Conservation (phyloP, 345 rosid species). For the Ceriops tagal region DNA sequence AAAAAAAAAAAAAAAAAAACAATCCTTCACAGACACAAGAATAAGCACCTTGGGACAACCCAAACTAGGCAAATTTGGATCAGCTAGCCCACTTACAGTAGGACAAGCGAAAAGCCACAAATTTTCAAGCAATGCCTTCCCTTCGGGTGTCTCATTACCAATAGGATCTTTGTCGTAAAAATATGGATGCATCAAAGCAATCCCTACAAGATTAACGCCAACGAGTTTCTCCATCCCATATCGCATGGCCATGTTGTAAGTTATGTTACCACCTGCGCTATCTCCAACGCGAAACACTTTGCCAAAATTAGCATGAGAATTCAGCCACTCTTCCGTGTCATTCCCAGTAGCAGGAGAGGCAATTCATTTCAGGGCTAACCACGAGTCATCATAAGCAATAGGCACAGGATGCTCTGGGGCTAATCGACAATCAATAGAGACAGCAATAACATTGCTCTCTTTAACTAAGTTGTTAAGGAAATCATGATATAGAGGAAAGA, state of each 20-base stretch:
- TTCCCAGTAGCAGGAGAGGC: slow-evolving; percentile 5
- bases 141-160: too few relatives aligned
- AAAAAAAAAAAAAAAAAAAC: too few relatives aligned
- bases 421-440: slow-evolving; percentile 1
- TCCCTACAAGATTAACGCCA: not conserved
- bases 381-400: not conserved
- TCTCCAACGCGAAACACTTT: slow-evolving; percentile 3
- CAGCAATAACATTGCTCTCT: not conserved
- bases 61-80: not conserved
- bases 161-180: slow-evolving; percentile 39
- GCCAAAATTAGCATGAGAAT: slow-evolving; percentile 1
- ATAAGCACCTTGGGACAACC: slow-evolving; percentile 10
- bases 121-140: too few relatives aligned
- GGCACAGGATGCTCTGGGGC: slow-evolving; percentile 11
- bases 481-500: not conserved
- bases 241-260: slow-evolving; percentile 10
- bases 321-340: slow-evolving; percentile 1
- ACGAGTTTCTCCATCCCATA: not conserved
- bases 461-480: not conserved
- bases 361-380: slow-evolving; percentile 8
- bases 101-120: slow-evolving; percentile 12
- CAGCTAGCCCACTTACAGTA: not conserved
- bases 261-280: slow-evolving; percentile 14
- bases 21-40: slow-evolving; percentile 1
- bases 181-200: slow-evolving; percentile 11